Percentiles rank a stretch among this genome's conserved stretches.
These are phyloP conservation scores for Citrullus colocynthis DNA, from an alignment of 306 rosid genomes.

Conservation along the genomic window DNA sequence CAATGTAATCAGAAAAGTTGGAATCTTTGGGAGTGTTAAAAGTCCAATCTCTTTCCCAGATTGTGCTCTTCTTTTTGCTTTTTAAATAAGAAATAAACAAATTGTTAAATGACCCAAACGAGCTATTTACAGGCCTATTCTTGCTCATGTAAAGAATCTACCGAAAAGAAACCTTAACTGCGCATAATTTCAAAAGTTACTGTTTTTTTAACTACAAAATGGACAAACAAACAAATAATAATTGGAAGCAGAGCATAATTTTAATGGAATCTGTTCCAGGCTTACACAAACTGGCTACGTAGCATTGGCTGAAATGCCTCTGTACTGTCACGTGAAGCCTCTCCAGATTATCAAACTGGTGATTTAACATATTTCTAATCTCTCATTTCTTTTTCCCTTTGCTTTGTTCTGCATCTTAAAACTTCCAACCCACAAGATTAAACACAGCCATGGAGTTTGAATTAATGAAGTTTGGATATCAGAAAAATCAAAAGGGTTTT, in stretches of 20 bases:
- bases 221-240: not conserved
- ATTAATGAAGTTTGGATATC: not conserved
- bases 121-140: not conserved
- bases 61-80: not conserved
- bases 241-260: not conserved
- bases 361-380: not conserved
- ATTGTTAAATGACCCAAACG: not conserved
- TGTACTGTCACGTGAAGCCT: constrained; percentile 10
- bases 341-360: not conserved
- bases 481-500: not conserved
- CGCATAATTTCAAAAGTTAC: constrained; percentile 4
- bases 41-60: constrained; percentile 30
- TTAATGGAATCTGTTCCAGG: constrained; percentile 1
- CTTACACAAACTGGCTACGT: not conserved
- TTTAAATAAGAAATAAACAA: not conserved
- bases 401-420: not conserved
- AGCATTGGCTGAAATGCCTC: constrained; percentile 5
- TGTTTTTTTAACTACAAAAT: not conserved
- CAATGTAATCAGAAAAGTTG: constrained; percentile 27
- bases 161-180: not conserved
- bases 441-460: not conserved
- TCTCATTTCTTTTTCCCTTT: too few species aligned
- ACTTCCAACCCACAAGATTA: not conserved
- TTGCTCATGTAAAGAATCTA: not conserved
- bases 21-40: constrained; percentile 33